Evolutionary conservation across 164 flowering plant species (phyloP), one percentile per base, ranked within the genome.

Genomic region (Kingdonia uniflora): DNA sequence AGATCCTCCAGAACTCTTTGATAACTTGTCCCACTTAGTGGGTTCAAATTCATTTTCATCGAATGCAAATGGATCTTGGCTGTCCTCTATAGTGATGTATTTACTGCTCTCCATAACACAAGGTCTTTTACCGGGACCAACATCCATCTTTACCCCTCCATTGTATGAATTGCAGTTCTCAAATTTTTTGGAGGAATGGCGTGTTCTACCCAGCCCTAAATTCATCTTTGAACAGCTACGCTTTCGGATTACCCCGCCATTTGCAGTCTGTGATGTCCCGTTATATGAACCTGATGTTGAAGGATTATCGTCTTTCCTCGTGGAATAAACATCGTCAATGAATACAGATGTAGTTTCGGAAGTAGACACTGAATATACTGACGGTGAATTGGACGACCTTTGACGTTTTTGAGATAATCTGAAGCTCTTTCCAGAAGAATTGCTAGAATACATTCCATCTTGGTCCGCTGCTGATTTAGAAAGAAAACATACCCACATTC

Each of bases 41-140:
- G 86, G 95, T 61, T 63, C 69, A 38, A 66, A 63, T 1, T 84
- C 97, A 57, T 74, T 86, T 58, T 80, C 94, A 69, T 86, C 81
- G 71, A 92, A 92, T 58, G 92, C 95, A 81, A 77, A 92, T 59
- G 99, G 97, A 76, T 88, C 99, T 61, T 74, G 77, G 62, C 70
- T 74, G 46, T 80, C 84, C 57, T 79, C 80, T 38, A 62, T 54
- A 56, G 44, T 38, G 20, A 56, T 73, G 69, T 47, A 26, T 14
- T 41, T 55, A 11, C 21, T 54, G 52, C 54, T 66, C 43, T 65
- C 69, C 39, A 64, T 4, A 45, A 49, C 53, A 42, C 48, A 51
- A 15, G 53, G 42, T 54, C 55, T 75, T 61, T 65, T 60, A 41
- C 60, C 49, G 50, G 54, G 52, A 51, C 66, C 55, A 37, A 55